phyloP scores from a whole-genome alignment of 1,284 basidiomycete genomes.

The Athelia sp. region DNA sequence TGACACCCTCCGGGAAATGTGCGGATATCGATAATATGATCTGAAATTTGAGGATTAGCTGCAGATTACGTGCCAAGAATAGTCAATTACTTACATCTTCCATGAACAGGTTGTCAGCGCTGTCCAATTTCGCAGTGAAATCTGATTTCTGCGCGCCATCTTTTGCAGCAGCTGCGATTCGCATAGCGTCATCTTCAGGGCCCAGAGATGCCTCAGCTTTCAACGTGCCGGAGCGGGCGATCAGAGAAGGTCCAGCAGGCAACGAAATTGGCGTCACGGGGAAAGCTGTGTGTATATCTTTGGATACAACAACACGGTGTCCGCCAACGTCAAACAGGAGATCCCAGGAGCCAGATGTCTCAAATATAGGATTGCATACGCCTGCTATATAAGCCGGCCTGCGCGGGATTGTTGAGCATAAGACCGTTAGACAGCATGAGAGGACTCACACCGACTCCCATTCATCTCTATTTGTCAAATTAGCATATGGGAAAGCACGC shows the following conservation, averaged over 20 bases:
- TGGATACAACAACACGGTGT: slow-evolving; percentile 81
- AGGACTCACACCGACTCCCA: slow-evolving; percentile 78
- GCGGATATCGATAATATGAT: slow-evolving; percentile 65
- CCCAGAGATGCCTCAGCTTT: slow-evolving; percentile 55
- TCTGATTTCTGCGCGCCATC: slow-evolving; percentile 40
- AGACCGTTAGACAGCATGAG: background rate
- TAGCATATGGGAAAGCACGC: slow-evolving; percentile 91
- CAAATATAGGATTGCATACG: slow-evolving; percentile 95
- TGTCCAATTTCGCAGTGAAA: slow-evolving; percentile 53
- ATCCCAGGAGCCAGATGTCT: slow-evolving; percentile 86
- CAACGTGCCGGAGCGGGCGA: slow-evolving; percentile 52
- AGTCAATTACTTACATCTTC: slow-evolving; percentile 69
- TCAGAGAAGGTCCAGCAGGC: slow-evolving; percentile 36
- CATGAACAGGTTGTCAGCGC: slow-evolving; percentile 81
- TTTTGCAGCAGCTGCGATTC: slow-evolving; percentile 28
- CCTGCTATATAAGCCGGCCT: slow-evolving; percentile 93
- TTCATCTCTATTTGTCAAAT: slow-evolving; percentile 83
- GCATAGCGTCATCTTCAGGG: slow-evolving; percentile 59
- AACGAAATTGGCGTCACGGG: slow-evolving; percentile 39
- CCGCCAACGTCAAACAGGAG: slow-evolving; percentile 87
- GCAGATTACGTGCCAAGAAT: background rate
- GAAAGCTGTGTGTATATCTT: slow-evolving; percentile 66
- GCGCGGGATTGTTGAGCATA: slow-evolving; percentile 1
- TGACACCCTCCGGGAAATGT: slow-evolving; percentile 75
- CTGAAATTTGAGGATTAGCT: slow-evolving; percentile 26